phyloP scores from a whole-genome alignment of 2,329 filamentous ascomycete species.

The Aspergillus udagawae region DNA sequence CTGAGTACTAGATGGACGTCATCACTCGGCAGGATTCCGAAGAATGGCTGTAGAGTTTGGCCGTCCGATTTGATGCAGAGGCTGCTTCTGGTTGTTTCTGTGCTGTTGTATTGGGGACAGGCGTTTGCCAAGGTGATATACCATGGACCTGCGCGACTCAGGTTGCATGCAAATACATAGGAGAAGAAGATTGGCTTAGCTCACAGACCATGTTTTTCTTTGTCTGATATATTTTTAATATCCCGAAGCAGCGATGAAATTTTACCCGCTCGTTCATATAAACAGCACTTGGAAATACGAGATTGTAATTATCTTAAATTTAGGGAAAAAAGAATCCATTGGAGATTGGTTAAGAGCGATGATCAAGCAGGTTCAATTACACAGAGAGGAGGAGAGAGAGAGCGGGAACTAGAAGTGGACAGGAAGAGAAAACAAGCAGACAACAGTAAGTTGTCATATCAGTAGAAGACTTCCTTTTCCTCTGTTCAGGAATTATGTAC shows the following conservation, averaged over 20 bases:
- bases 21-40: conserved; percentile 16
- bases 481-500: neutral
- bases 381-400: neutral
- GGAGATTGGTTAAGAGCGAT: neutral
- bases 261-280: conserved; percentile 28
- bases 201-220: conserved; percentile 33
- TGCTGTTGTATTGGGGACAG: conserved; percentile 22
- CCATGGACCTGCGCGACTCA: conserved; percentile 22
- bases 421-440: neutral
- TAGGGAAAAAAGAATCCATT: neutral
- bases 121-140: conserved; percentile 18
- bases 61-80: conserved; percentile 4
- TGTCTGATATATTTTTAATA: conserved; percentile 40
- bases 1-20: conserved; percentile 71
- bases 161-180: conserved; percentile 31
- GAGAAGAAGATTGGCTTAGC: conserved; percentile 34
- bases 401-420: neutral
- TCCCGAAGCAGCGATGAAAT: conserved; percentile 37
- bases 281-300: conserved; percentile 7
- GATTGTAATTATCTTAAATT: conserved; percentile 19
- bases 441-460: too few species aligned
- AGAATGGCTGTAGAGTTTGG: conserved; percentile 1
- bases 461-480: too few species aligned
- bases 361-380: neutral
- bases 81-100: conserved; percentile 15